Conservation (phyloP, 768 basidiomycete genomes). For the Kwoniella newhampshirensis region DNA sequence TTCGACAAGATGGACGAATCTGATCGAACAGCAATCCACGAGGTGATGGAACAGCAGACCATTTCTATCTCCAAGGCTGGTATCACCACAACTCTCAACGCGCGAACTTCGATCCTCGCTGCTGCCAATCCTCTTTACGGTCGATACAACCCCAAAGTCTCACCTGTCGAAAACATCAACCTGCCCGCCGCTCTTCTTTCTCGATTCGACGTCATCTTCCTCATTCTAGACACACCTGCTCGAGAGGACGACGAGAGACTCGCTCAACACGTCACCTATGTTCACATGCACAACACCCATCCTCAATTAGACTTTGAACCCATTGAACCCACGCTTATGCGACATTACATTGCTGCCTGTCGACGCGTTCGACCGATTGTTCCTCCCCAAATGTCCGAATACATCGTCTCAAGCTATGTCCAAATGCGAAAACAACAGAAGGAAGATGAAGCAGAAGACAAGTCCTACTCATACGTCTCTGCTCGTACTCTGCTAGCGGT, state of each 20-base stretch:
- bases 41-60: constrained; percentile 82
- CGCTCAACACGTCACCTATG: constrained; percentile 94
- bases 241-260: constrained; percentile 94
- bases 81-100: constrained; percentile 60
- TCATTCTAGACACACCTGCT: constrained; percentile 93
- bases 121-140: constrained; percentile 98
- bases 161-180: constrained; percentile 99
- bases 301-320: constrained; percentile 74
- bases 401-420: constrained; percentile 93
- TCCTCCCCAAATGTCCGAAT: constrained; percentile 80
- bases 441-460: constrained; percentile 82
- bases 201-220: constrained; percentile 92
- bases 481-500: constrained; percentile 93
- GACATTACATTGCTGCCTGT: constrained; percentile 92
- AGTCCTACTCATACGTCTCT: constrained; percentile 90
- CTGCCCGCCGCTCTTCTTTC: constrained; percentile 93
- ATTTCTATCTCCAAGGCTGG: constrained; percentile 61
- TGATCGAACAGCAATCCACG: constrained; percentile 96
- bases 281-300: constrained; percentile 93
- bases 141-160: constrained; percentile 95
- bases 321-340: constrained; percentile 81
- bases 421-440: constrained; percentile 89
- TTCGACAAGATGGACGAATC: constrained; percentile 99
- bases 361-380: constrained; percentile 87
- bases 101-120: constrained; percentile 66